Evolutionary conservation across 257 asterid species (phyloP).

Genomic region (Solanum corneliomulleri): DNA sequence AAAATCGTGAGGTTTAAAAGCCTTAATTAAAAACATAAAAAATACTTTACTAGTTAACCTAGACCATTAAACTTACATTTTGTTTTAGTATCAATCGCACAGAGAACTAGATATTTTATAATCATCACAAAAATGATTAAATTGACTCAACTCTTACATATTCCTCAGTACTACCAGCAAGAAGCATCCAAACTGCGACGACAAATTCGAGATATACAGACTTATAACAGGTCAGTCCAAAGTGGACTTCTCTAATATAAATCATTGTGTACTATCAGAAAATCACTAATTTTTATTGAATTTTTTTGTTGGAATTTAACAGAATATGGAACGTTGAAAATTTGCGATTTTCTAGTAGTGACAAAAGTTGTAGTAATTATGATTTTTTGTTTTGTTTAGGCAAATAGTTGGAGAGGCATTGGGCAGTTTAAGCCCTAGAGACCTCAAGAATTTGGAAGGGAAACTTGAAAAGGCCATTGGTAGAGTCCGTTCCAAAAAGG

Average conservation of each 20-base stretch:
- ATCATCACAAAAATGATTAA: background rate
- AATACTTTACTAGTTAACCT: background rate
- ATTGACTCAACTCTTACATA: background rate
- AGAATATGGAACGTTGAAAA: background rate
- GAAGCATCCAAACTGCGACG: conserved; percentile 59
- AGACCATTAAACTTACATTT: background rate
- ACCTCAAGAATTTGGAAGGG: conserved; percentile 42
- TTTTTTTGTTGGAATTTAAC: background rate
- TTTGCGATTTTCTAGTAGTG: background rate
- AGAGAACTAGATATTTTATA: background rate
- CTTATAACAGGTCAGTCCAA: conserved; percentile 37
- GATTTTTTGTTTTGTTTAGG: conserved; percentile 11
- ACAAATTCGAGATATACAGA: conserved; percentile 49
- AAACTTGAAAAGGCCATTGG: conserved; percentile 69
- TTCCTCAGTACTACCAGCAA: conserved; percentile 67
- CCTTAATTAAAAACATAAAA: background rate
- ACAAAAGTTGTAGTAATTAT: background rate
- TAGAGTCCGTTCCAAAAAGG: conserved; percentile 70
- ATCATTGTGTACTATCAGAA: background rate
- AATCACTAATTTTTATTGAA: background rate
- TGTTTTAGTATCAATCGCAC: background rate
- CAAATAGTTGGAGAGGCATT: conserved; percentile 72
- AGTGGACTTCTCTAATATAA: background rate
- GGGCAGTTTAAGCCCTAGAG: conserved; percentile 29
- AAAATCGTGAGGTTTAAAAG: background rate